Conservation (phyloP, 2,329 filamentous ascomycete species). For the Microascus cirrosus region DNA sequence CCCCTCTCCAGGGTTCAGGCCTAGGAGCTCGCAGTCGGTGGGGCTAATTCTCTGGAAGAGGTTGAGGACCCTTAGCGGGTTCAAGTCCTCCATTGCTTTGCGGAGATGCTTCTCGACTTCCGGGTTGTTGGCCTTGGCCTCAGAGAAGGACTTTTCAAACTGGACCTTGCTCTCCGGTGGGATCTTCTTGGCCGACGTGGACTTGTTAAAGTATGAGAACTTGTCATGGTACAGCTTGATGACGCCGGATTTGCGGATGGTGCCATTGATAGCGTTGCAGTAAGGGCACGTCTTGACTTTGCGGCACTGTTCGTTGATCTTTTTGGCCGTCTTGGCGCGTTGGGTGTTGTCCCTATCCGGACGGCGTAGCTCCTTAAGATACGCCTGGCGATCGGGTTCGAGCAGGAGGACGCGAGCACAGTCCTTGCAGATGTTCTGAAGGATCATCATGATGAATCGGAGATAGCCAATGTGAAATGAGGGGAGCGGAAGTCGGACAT, state of each 20-base stretch:
- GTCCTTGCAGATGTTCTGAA: slow-evolving; percentile 94
- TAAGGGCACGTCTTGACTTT: slow-evolving; percentile 76
- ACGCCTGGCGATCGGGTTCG: slow-evolving; percentile 66
- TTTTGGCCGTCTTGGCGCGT: slow-evolving; percentile 73
- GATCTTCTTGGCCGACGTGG: slow-evolving; percentile 74
- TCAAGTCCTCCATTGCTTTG: slow-evolving; percentile 90
- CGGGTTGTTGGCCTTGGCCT: slow-evolving; percentile 64
- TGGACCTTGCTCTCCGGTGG: slow-evolving; percentile 69
- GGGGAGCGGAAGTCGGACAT: slow-evolving; percentile 81
- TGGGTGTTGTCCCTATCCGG: slow-evolving; percentile 80
- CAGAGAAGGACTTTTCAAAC: slow-evolving; percentile 77
- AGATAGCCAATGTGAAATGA: slow-evolving; percentile 95
- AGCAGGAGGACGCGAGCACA: slow-evolving; percentile 77
- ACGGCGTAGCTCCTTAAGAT: slow-evolving; percentile 68
- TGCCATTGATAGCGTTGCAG: slow-evolving; percentile 75
- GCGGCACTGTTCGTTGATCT: slow-evolving; percentile 78
- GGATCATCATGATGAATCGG: slow-evolving; percentile 80
- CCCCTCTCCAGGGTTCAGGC: slow-evolving; percentile 75
- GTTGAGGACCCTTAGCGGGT: slow-evolving; percentile 78
- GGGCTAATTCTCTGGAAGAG: slow-evolving; percentile 81
- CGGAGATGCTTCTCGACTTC: slow-evolving; percentile 86
- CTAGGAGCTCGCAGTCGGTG: slow-evolving; percentile 81
- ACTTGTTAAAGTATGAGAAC: slow-evolving; percentile 79
- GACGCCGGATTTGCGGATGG: slow-evolving; percentile 84
- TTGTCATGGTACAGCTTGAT: slow-evolving; percentile 93